Base-by-base conservation (phyloP, 2,329 filamentous ascomycete species). In the Clonostachys chloroleuca region DNA sequence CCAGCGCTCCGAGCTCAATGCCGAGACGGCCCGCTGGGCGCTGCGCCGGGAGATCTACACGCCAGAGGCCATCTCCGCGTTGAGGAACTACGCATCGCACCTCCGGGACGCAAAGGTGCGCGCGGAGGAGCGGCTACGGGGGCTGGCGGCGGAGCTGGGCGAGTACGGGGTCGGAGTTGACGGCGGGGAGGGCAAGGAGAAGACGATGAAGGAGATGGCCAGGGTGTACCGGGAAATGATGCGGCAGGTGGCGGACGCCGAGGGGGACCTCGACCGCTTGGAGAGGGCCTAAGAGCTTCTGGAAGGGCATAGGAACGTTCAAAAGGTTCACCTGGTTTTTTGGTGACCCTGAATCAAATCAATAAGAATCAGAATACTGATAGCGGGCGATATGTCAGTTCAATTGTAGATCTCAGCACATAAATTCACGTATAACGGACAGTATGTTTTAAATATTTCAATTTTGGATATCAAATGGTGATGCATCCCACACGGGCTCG, bases 151-250 rank as follows among this genome's bases (percentile, higher is more conserved):
- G 12, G 68, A 79, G 56, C 57, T 83, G 40, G 63, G 54, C 9
- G 73, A 70, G 33, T 81, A 81, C 48, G 78, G 78, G 0, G 72
- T 78, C 2, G 64, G 59, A 3, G 56, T 68, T 1, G 58, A 59
- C 10, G 60, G 58, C 2, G 60, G 54, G 2, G 63, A 65, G 44
- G 59, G 45, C 8, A 78, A 76, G 62, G 76, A 76, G 55, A 68
- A 65, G 49, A 66, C 63, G 20, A 72, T 81, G 70, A 67, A 72
- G 47, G 77, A 81, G 57, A 74, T 81, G 68, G 77, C 74, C 4
- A 64, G 68, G 46, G 68, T 73, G 8, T 77, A 75, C 56, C 58
- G 65, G 3, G 74, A 80, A 47, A 74, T 81, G 69, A 68, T 64
- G 30, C 60, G 63, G 49, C 67, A 78, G 55, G 59, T 81, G 47